Conservation (phyloP, 352 stramenopile species). For the Globisporangium irregulare region DNA sequence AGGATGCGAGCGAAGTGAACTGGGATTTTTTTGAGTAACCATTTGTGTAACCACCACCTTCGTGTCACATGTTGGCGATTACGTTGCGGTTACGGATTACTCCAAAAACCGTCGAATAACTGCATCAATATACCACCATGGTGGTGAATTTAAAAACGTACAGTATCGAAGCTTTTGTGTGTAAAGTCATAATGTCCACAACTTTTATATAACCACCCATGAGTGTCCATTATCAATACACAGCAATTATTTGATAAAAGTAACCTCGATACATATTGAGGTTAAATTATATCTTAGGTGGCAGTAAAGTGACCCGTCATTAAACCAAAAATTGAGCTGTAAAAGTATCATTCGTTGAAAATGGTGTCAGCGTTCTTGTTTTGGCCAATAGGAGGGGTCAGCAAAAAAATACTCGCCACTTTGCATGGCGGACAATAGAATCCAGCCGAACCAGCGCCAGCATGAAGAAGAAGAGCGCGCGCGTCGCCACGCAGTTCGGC, state of each 20-base stretch:
- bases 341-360: neutral
- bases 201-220: too few relatives aligned
- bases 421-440: neutral
- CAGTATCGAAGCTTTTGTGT: too few relatives aligned
- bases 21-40: neutral
- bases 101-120: too few relatives aligned
- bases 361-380: neutral
- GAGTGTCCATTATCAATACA: too few relatives aligned
- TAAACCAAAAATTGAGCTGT: neutral
- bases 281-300: neutral
- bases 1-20: neutral
- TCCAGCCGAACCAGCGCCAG: too few relatives aligned
- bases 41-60: neutral
- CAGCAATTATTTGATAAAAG: too few relatives aligned
- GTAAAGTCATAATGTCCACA: too few relatives aligned
- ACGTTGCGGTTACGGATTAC: neutral
- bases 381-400: neutral
- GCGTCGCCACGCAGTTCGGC: constrained; percentile 12
- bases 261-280: neutral
- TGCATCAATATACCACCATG: too few relatives aligned
- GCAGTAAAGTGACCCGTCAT: neutral
- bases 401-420: neutral
- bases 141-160: too few relatives aligned
- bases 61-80: neutral
- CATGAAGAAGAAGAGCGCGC: constrained; percentile 9